Conservation (phyloP, 805 yeast species). For the Komagataella pastoris region DNA sequence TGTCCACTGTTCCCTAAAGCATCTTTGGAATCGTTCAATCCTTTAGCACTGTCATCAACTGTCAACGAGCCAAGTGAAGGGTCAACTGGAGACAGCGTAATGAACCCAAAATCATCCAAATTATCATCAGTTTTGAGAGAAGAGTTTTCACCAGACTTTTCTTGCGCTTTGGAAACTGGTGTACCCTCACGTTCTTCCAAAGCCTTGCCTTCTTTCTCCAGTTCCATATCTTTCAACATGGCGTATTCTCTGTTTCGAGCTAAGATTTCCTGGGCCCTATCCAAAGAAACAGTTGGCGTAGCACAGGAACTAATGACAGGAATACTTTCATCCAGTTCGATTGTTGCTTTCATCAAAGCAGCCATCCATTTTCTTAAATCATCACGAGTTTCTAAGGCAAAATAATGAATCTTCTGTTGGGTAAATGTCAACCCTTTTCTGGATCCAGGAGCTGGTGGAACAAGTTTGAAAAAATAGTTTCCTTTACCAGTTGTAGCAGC, state of each 20-base stretch:
- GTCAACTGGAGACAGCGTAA: neutral
- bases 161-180: neutral
- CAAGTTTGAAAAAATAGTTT: slow-evolving; percentile 79
- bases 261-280: slow-evolving; percentile 75
- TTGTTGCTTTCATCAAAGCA: slow-evolving; percentile 89
- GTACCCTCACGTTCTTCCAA: slow-evolving; percentile 3
- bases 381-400: slow-evolving; percentile 84
- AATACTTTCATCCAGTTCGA: slow-evolving; percentile 84
- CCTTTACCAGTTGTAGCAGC: slow-evolving; percentile 94
- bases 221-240: slow-evolving; percentile 36
- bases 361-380: slow-evolving; percentile 95
- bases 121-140: neutral
- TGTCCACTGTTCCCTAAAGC: neutral
- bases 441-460: slow-evolving; percentile 97
- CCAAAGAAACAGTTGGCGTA: slow-evolving; percentile 87
- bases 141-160: neutral
- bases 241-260: slow-evolving; percentile 74
- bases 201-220: slow-evolving; percentile 24
- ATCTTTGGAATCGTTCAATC: neutral
- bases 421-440: slow-evolving; percentile 92
- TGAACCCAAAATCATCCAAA: neutral
- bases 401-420: slow-evolving; percentile 89
- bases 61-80: neutral
- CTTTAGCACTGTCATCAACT: neutral
- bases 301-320: slow-evolving; percentile 89